Base-by-base conservation (phyloP, 495 filamentous ascomycete genomes). In the Thozetella sp. region DNA sequence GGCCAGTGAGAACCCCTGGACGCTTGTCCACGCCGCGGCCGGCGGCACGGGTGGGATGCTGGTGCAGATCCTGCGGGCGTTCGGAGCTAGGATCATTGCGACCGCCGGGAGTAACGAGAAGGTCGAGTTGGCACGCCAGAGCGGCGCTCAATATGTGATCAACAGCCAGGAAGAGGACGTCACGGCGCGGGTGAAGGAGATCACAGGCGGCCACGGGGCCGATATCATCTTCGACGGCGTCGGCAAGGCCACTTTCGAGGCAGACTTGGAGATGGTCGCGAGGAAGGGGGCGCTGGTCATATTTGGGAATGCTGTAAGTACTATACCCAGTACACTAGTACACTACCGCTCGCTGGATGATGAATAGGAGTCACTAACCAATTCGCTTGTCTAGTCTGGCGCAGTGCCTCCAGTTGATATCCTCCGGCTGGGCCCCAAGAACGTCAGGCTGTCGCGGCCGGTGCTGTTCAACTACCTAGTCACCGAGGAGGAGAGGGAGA, bases 1-100 rank as follows among this genome's bases (percentile, higher is more conserved):
- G 2, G 45, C 62, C 17, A 53, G 60, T 56, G 45, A 64, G 22
- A 91, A 88, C 0, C 92, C 96, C 58, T 96, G 88, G 87, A 83
- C 95, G 9, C 84, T 99, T 1, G 83, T 98, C 27, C 92, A 96
- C 63, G 94, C 95, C 0, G 95, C 95, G 0, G 93, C 93, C 10
- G 95, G 95, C 45, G 95, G 95, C 3, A 90, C 93, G 0, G 95
- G 94, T 0, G 78, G 88, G 45, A 85, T 89, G 74, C 78, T 97
- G 56, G 88, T 84, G 23, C 93, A 96, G 76, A 73, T 97, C 46
- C 72, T 97, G 22, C 80, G 81, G 52, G 75, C 79, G 1, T 82
- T 93, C 24, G 93, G 93, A 1, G 94, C 92, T 22, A 83, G 82
- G 58, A 86, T 88, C 11, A 97, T 99, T 67, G 95, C 90, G 3